These are phyloP conservation scores for Pseudozyma hubeiensis DNA, from an alignment of 1,284 basidiomycete genomes.

Conservation along the genomic window DNA sequence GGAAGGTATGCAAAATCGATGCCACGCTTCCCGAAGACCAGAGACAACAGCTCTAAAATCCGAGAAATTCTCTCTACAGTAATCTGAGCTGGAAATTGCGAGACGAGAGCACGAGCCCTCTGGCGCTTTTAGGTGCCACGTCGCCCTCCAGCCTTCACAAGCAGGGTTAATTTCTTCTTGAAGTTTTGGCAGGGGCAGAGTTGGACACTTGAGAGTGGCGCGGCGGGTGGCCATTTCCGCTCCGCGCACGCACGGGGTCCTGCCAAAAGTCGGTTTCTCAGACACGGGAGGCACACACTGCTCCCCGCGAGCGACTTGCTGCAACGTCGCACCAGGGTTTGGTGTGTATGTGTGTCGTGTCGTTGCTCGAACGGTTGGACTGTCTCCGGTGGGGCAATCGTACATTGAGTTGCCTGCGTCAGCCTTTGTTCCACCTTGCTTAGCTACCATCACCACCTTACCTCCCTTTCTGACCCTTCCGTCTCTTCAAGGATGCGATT, in stretches of 20 bases:
- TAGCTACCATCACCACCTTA: not conserved
- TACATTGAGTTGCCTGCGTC: too few relatives aligned
- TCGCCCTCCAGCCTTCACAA: not conserved
- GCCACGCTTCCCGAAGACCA: too few relatives aligned
- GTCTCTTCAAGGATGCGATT: slow-evolving; percentile 43
- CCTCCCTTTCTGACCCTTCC: not conserved
- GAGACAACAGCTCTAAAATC: slow-evolving; percentile 8
- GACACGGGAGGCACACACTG: not conserved
- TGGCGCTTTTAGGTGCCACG: not conserved
- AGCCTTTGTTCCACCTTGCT: too few relatives aligned
- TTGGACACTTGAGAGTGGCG: slow-evolving; percentile 2
- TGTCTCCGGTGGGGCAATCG: too few relatives aligned
- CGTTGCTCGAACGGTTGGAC: too few relatives aligned
- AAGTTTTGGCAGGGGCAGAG: not conserved
- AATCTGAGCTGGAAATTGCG: too few relatives aligned
- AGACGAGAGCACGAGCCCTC: not conserved
- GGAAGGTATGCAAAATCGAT: slow-evolving; percentile 14
- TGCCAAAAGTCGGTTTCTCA: not conserved
- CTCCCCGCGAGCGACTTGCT: too few relatives aligned
- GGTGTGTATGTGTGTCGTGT: not conserved
- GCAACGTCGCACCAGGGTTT: too few relatives aligned
- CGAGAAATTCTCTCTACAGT: not conserved
- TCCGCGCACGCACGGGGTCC: slow-evolving; percentile 3
- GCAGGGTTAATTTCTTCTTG: not conserved
- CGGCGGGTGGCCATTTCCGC: not conserved